Conservation (phyloP, 78 protist species). For the Speleostelium caveatum region DNA sequence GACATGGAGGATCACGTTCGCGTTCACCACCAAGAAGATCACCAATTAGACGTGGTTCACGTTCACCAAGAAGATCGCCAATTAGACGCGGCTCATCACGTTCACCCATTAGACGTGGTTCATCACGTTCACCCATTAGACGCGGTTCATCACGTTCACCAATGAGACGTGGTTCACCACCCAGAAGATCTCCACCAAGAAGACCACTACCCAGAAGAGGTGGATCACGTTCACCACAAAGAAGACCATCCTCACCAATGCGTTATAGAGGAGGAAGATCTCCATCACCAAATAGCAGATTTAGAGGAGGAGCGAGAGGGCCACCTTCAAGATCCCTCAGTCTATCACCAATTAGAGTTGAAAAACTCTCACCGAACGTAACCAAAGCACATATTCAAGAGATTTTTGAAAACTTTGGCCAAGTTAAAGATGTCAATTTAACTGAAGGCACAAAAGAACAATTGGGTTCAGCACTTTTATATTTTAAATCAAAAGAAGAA, state of each 20-base stretch:
- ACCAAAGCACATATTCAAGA: slow-evolving; percentile 28
- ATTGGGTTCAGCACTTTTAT: slow-evolving; percentile 45
- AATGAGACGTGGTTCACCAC: background rate
- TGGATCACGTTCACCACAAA: slow-evolving; percentile 27
- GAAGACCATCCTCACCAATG: background rate
- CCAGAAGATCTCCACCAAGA: slow-evolving; percentile 11
- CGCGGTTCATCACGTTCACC: slow-evolving; percentile 12
- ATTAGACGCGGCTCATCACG: background rate
- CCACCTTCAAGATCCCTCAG: slow-evolving; percentile 26
- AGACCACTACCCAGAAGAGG: background rate
- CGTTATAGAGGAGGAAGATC: slow-evolving; percentile 3
- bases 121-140: slow-evolving; percentile 5
- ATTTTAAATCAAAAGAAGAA: slow-evolving; percentile 30
- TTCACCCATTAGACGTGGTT: slow-evolving; percentile 18
- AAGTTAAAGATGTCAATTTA: background rate
- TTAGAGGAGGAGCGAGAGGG: background rate
- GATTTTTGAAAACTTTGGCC: slow-evolving; percentile 40
- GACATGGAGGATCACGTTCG: background rate
- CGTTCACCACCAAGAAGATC: slow-evolving; percentile 16
- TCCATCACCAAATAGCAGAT: background rate
- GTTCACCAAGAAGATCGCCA: background rate
- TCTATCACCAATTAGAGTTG: slow-evolving; percentile 63
- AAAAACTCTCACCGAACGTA: slow-evolving; percentile 52
- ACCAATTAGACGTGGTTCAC: background rate
- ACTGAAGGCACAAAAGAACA: slow-evolving; percentile 8